phyloP scores from a whole-genome alignment of 2,329 filamentous ascomycete species.

The Aspergillus neotritici region DNA sequence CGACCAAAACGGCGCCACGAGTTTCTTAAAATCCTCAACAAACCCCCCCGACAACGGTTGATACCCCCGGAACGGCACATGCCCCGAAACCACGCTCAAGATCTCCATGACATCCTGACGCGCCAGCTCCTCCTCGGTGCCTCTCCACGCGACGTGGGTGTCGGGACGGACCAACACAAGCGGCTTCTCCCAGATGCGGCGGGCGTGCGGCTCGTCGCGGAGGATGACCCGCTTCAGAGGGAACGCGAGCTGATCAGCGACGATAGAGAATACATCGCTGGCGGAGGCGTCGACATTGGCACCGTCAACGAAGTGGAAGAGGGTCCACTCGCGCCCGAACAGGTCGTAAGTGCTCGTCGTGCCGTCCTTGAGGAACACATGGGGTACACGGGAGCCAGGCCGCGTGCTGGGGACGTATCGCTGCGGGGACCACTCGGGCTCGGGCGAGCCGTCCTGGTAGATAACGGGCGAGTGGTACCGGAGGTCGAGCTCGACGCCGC shows the following conservation, averaged over 20 bases:
- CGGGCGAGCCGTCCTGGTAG: slow-evolving; percentile 5
- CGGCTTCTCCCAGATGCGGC: slow-evolving; percentile 18
- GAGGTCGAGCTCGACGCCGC: slow-evolving; percentile 20
- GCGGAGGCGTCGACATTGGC: background rate
- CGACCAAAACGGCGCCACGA: too few species aligned
- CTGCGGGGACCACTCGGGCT: slow-evolving; percentile 12
- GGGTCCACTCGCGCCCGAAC: slow-evolving; percentile 21
- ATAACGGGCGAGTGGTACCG: slow-evolving; percentile 17
- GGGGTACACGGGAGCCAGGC: slow-evolving; percentile 27
- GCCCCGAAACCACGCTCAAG: background rate
- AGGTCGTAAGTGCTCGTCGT: slow-evolving; percentile 23
- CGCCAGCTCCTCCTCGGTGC: background rate
- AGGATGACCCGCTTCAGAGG: slow-evolving; percentile 15
- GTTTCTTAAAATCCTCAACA: too few species aligned
- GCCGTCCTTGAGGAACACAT: slow-evolving; percentile 26
- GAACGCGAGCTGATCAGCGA: slow-evolving; percentile 1
- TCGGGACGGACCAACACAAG: slow-evolving; percentile 25
- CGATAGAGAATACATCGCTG: background rate
- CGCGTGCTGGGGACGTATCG: slow-evolving; percentile 25
- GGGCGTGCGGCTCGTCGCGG: slow-evolving; percentile 16
- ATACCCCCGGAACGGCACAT: background rate
- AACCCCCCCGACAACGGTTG: too few species aligned
- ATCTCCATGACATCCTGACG: background rate
- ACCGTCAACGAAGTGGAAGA: slow-evolving; percentile 15
- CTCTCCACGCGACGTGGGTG: slow-evolving; percentile 25